Conservation (phyloP, 2,329 filamentous ascomycete species). For the Colletotrichum sp. region DNA sequence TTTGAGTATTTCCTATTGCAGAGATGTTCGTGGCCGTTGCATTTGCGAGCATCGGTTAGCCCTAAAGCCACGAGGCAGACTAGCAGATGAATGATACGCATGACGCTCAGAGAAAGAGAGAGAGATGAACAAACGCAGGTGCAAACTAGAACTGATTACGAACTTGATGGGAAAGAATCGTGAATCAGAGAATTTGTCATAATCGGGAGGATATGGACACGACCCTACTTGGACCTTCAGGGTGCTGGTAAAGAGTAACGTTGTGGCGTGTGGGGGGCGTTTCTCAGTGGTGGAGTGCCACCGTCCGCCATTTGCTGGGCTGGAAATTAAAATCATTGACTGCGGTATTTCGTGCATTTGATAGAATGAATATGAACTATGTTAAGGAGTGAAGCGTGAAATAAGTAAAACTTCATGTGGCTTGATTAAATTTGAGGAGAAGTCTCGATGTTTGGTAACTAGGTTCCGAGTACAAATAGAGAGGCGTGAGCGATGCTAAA, state of each 20-base stretch:
- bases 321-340: neutral
- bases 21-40: neutral
- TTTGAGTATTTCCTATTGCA: neutral
- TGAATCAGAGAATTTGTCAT: neutral
- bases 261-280: neutral
- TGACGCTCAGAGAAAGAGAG: neutral
- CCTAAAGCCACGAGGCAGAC: neutral
- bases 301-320: too few species aligned
- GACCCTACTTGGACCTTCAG: fast-evolving
- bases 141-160: fast-evolving
- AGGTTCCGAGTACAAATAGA: too few species aligned
- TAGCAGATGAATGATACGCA: neutral
- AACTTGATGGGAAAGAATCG: fast-evolving
- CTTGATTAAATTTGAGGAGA: too few species aligned
- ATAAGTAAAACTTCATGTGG: too few species aligned
- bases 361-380: too few species aligned
- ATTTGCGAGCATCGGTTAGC: neutral
- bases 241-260: neutral
- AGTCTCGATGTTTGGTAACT: too few species aligned
- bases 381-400: too few species aligned
- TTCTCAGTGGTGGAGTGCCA: too few species aligned
- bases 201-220: neutral
- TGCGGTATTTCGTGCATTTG: too few species aligned
- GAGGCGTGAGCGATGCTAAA: too few species aligned
- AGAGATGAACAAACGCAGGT: neutral